These are phyloP conservation scores for Zoysia matrella DNA, from an alignment of 202 grass and related monocot genomes.

Conservation along the genomic window DNA sequence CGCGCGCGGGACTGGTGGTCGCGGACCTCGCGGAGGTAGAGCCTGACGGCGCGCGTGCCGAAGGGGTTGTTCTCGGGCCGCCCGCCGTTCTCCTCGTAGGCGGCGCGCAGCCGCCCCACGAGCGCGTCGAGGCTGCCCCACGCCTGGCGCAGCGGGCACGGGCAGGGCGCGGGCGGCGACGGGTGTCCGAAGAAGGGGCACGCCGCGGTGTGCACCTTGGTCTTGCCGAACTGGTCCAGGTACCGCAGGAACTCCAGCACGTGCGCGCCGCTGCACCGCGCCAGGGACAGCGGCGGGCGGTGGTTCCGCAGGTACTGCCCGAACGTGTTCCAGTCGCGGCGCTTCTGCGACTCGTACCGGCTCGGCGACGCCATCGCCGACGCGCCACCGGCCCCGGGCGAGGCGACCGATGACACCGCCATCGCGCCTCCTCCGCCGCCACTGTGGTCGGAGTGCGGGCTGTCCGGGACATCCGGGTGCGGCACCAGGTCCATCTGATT, in stretches of 20 bases:
- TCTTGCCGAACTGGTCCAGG: constrained; percentile 98
- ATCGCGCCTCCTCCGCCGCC: not conserved
- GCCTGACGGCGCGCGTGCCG: constrained; percentile 38
- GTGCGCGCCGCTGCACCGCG: constrained; percentile 90
- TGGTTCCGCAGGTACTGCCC: constrained; percentile 96
- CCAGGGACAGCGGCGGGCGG: constrained; percentile 76
- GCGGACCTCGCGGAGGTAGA: too few species aligned
- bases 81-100: constrained; percentile 94
- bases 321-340: constrained; percentile 97
- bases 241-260: constrained; percentile 95
- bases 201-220: constrained; percentile 75
- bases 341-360: constrained; percentile 95
- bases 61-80: constrained; percentile 91
- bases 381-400: not conserved
- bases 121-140: constrained; percentile 96
- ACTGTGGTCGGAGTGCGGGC: constrained; percentile 67
- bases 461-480: constrained; percentile 36
- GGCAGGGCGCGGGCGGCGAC: too few species aligned
- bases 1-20: constrained; percentile 91
- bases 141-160: constrained; percentile 54
- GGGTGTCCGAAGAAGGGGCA: constrained; percentile 97
- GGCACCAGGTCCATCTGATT: too few species aligned
- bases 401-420: not conserved
- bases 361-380: constrained; percentile 55
- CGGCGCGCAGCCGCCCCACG: constrained; percentile 78